phyloP scores from a whole-genome alignment of 805 yeast species.

The Lipomyces japonicus region DNA sequence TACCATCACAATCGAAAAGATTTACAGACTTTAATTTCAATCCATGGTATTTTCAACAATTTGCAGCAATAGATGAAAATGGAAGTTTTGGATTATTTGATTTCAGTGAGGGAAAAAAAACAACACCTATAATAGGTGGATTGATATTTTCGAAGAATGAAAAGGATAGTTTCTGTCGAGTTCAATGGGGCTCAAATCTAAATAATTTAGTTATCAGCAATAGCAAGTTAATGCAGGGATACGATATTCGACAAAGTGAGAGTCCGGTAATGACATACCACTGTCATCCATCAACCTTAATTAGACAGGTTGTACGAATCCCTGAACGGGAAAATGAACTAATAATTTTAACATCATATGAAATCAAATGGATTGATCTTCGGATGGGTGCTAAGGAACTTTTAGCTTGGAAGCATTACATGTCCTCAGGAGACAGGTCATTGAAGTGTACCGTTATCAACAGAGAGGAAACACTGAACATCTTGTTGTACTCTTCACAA shows the following conservation, averaged over 20 bases:
- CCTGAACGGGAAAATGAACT: slow-evolving; percentile 38
- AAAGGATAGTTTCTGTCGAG: background rate
- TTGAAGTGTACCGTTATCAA: slow-evolving; percentile 33
- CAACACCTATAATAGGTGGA: slow-evolving; percentile 23
- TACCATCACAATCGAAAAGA: background rate
- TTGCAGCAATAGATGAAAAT: slow-evolving; percentile 42
- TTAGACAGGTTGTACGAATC: slow-evolving; percentile 3
- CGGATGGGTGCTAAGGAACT: slow-evolving; percentile 44
- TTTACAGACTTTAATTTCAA: slow-evolving; percentile 41
- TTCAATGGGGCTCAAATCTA: slow-evolving; percentile 21
- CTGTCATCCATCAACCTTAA: slow-evolving; percentile 3
- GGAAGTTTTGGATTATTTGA: slow-evolving; percentile 45
- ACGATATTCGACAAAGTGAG: slow-evolving; percentile 10
- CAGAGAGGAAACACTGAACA: slow-evolving; percentile 25
- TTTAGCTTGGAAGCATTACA: slow-evolving; percentile 70
- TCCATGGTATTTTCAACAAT: slow-evolving; percentile 35
- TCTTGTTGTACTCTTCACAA: slow-evolving; percentile 35
- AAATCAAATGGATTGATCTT: slow-evolving; percentile 51
- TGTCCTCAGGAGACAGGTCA: slow-evolving; percentile 54
- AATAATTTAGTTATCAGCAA: slow-evolving; percentile 17
- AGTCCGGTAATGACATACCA: background rate
- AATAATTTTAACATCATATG: slow-evolving; percentile 63
- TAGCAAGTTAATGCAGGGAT: slow-evolving; percentile 4
- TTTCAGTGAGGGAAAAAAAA: slow-evolving; percentile 22
- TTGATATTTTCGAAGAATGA: background rate